phyloP scores from a whole-genome alignment of 176 grass and related monocot genomes.

The Eremochloa ophiuroides region DNA sequence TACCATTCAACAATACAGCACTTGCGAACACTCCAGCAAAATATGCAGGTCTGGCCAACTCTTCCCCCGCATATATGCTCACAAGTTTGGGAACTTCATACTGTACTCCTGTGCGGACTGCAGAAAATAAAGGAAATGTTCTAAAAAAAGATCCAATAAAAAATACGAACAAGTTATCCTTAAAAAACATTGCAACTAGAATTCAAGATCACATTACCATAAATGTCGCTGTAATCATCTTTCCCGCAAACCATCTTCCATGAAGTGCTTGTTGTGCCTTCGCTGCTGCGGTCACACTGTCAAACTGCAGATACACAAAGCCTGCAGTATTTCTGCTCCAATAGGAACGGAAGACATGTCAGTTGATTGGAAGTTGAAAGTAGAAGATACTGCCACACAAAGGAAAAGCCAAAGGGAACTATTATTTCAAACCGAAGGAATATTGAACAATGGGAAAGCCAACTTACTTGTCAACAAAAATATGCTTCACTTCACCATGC shows the following conservation, averaged over 20 bases:
- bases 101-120: constrained; percentile 71
- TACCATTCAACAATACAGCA: neutral
- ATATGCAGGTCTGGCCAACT: neutral
- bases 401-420: too few species aligned
- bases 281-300: constrained; percentile 46
- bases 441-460: too few species aligned
- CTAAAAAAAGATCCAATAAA: neutral
- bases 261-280: constrained; percentile 79
- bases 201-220: constrained; percentile 44
- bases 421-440: too few species aligned
- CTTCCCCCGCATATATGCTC: neutral
- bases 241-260: constrained; percentile 94
- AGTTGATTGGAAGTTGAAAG: neutral
- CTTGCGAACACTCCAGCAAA: neutral
- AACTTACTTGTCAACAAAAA: constrained; percentile 80
- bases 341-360: neutral
- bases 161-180: neutral
- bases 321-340: constrained; percentile 74
- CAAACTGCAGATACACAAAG: constrained; percentile 82
- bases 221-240: constrained; percentile 93
- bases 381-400: neutral
- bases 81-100: constrained; percentile 60
- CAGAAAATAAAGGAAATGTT: neutral
- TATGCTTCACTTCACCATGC: constrained; percentile 65
- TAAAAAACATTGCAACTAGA: neutral